phyloP scores from a whole-genome alignment of 2,329 filamentous ascomycete species.

The Colletotrichum tamarilloi region DNA sequence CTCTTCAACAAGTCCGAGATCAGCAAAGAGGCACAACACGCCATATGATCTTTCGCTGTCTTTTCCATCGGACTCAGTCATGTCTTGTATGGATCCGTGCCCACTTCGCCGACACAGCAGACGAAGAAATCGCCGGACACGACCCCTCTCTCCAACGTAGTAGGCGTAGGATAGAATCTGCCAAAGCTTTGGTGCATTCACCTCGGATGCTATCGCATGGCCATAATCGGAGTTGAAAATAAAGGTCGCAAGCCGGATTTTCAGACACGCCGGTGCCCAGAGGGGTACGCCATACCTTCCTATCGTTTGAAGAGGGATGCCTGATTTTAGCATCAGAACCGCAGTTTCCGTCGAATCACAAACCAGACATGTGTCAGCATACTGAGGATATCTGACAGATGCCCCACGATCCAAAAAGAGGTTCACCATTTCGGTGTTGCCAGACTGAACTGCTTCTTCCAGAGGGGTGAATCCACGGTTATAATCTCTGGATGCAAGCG shows the following conservation, averaged over 20 bases:
- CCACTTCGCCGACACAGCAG: conserved; percentile 7
- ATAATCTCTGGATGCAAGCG: not conserved
- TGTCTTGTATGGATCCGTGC: not conserved
- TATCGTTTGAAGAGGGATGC: not conserved
- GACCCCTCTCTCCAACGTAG: too few relatives aligned
- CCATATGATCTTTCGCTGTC: not conserved
- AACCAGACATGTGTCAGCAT: not conserved
- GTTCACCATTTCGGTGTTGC: not conserved
- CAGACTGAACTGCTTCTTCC: not conserved
- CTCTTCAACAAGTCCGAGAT: not conserved
- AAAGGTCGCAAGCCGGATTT: not conserved
- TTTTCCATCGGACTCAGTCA: not conserved
- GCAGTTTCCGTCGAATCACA: not conserved
- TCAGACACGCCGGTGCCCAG: not conserved
- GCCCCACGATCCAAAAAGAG: not conserved
- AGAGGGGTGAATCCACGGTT: not conserved
- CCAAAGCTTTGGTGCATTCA: not conserved
- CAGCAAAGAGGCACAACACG: not conserved
- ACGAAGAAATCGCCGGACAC: not conserved
- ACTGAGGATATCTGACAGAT: not conserved
- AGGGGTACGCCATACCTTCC: not conserved
- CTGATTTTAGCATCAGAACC: not conserved
- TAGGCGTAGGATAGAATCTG: not conserved
- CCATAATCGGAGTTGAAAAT: conserved; percentile 8
- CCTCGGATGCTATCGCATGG: not conserved